A percentile compares a stretch with the other conserved stretches of the same genome.
These are phyloP conservation scores for Allomyces javanicus DNA, from an alignment of 192 early-diverging fungal species.

Conservation along the genomic window DNA sequence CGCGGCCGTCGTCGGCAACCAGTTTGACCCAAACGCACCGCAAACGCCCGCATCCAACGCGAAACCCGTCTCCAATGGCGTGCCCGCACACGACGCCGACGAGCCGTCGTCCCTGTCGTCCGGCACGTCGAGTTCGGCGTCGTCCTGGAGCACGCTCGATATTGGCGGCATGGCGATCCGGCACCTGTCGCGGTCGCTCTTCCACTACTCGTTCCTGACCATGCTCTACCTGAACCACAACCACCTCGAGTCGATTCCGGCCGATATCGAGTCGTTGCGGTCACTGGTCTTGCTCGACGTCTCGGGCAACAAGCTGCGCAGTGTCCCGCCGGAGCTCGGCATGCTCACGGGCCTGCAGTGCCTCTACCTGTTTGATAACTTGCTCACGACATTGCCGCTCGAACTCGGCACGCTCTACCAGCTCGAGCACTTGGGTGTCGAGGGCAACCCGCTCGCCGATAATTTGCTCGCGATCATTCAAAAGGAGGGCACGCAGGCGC, in stretches of 20 bases:
- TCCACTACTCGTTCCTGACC: constrained; percentile 70
- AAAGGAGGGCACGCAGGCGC: constrained; percentile 66
- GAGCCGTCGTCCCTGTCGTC: neutral
- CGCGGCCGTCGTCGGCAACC: neutral
- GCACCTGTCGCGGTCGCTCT: constrained; percentile 52
- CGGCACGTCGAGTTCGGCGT: constrained; percentile 5
- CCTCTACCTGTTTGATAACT: constrained; percentile 79
- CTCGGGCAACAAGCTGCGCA: constrained; percentile 68
- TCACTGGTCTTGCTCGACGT: constrained; percentile 59
- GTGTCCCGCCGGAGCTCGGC: constrained; percentile 74
- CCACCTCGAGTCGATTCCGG: constrained; percentile 55
- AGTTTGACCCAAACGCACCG: neutral
- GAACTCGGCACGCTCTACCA: constrained; percentile 81
- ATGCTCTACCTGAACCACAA: constrained; percentile 92
- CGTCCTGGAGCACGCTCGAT: constrained; percentile 73
- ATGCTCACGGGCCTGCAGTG: constrained; percentile 60
- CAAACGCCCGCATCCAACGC: constrained; percentile 1
- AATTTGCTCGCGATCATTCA: constrained; percentile 56
- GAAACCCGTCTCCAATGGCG: constrained; percentile 2
- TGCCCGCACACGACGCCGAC: constrained; percentile 1
- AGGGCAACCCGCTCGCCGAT: constrained; percentile 84
- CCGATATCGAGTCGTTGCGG: constrained; percentile 43
- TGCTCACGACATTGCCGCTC: constrained; percentile 55
- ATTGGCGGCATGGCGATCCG: constrained; percentile 88
- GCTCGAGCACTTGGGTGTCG: constrained; percentile 74